These are phyloP conservation scores for Apiospora sp. DNA, from an alignment of 2,329 filamentous ascomycete genomes.

Conservation along the genomic window DNA sequence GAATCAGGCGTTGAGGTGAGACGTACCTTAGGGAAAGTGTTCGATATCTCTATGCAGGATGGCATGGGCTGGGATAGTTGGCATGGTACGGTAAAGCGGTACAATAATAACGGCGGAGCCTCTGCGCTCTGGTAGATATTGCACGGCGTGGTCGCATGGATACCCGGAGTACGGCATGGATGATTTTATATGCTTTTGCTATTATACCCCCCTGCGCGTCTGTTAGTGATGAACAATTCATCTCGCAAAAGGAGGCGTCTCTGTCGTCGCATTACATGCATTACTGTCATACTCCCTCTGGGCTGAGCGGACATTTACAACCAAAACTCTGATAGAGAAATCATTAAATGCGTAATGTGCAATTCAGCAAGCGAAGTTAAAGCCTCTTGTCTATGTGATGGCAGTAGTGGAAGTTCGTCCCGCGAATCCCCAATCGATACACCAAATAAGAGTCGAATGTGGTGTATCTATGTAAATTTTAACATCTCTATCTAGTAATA, in stretches of 20 bases:
- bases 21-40: neutral
- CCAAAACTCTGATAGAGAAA: neutral
- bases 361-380: neutral
- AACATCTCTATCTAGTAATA: neutral
- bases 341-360: neutral
- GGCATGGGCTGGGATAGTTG: neutral
- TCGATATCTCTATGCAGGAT: neutral
- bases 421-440: neutral
- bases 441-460: no score
- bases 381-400: neutral
- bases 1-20: neutral
- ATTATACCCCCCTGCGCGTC: constrained; percentile 18
- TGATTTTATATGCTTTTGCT: constrained; percentile 18
- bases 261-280: neutral
- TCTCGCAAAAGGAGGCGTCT: constrained; percentile 12
- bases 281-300: neutral
- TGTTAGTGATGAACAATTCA: neutral
- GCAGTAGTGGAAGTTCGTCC: neutral
- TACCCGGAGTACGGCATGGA: constrained; percentile 15
- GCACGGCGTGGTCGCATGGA: constrained; percentile 16
- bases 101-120: neutral
- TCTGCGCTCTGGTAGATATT: constrained; percentile 2
- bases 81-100: constrained; percentile 1
- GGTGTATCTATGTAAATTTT: neutral
- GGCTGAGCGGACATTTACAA: neutral